These are phyloP conservation scores for Aspergillus proliferans DNA, from an alignment of 2,329 filamentous ascomycete species.

Conservation along the genomic window DNA sequence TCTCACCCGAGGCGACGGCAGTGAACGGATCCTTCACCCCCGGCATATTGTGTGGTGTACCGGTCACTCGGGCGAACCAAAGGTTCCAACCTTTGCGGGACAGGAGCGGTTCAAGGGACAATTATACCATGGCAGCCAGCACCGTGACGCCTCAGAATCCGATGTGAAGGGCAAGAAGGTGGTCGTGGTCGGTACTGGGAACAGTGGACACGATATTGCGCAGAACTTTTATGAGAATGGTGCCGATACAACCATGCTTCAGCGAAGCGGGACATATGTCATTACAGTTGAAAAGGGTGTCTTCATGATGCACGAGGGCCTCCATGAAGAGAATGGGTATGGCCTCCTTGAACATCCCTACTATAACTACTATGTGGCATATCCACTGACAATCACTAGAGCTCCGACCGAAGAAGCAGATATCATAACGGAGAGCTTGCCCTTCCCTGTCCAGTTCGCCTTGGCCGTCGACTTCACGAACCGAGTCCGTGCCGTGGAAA, in stretches of 20 bases:
- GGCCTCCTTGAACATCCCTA: background rate
- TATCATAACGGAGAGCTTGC: conserved; percentile 41
- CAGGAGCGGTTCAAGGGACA: conserved; percentile 38
- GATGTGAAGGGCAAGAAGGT: conserved; percentile 40
- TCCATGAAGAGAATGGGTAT: conserved; percentile 42
- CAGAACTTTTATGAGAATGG: conserved; percentile 47
- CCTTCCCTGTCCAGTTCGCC: conserved; percentile 43
- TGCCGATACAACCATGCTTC: conserved; percentile 48
- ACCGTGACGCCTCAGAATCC: conserved; percentile 35
- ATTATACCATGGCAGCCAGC: conserved; percentile 40
- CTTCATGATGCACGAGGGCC: conserved; percentile 39
- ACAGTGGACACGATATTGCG: conserved; percentile 47
- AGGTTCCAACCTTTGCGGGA: conserved; percentile 36
- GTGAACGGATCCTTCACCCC: conserved; percentile 28
- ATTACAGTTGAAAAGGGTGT: conserved; percentile 41
- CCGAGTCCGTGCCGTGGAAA: conserved; percentile 34
- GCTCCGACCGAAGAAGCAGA: conserved; percentile 48
- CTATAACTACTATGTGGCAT: background rate
- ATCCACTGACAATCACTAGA: conserved; percentile 14
- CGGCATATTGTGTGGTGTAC: conserved; percentile 46
- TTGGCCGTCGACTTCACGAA: conserved; percentile 40
- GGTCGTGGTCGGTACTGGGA: conserved; percentile 45
- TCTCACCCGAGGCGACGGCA: conserved; percentile 20
- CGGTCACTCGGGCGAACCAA: conserved; percentile 40
- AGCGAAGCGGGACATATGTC: conserved; percentile 48